Evolutionary conservation across 2,329 filamentous ascomycete genomes (phyloP), one percentile per base, ranked within the genome.

Genomic region (Xylariaceae sp.): DNA sequence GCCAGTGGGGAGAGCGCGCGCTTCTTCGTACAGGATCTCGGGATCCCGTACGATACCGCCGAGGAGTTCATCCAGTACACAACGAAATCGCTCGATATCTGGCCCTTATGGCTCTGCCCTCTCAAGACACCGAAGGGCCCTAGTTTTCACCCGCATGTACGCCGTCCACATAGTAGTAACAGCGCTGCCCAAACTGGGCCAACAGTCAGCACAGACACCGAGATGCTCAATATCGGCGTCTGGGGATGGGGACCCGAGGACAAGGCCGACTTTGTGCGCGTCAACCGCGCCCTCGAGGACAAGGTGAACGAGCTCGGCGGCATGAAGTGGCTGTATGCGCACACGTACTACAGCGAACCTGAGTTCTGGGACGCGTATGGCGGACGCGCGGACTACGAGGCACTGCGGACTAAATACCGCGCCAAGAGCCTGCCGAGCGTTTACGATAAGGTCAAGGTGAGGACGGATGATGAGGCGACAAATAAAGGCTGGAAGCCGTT

Each of bases 271-370:
- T 92, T 92, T 64, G 76, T 92, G 1, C 67, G 71, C 37, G 81
- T 82, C 61, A 95, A 95, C 70, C 80, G 86, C 30, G 77, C 77
- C 41, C 76, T 95, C 18, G 90, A 95, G 72, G 72, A 74, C 18
- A 86, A 87, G 65, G 80, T 92, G 3, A 74, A 75, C 45, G 77
- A 83, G 59, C 78, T 94, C 1, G 84, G 85, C 44, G 90, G 89
- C 2, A 82, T 87, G 74, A 95, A 95, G 74, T 94, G 89, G 87
- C 75, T 95, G 12, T 95, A 95, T 70, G 89, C 89, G 2, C 87
- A 92, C 65, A 87, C 88, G 0, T 95, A 91, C 72, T 94, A 94
- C 69, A 78, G 80, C n/a, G 80, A 87, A 65, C 72, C 78, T 0
- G 82, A 88, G 65, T 90, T 88, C 70, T 88, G 85, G 84, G 63